Evolutionary conservation across 805 yeast species (phyloP), one percentile per base, ranked within the genome.

Genomic region (Saccharomycopsis sp.): DNA sequence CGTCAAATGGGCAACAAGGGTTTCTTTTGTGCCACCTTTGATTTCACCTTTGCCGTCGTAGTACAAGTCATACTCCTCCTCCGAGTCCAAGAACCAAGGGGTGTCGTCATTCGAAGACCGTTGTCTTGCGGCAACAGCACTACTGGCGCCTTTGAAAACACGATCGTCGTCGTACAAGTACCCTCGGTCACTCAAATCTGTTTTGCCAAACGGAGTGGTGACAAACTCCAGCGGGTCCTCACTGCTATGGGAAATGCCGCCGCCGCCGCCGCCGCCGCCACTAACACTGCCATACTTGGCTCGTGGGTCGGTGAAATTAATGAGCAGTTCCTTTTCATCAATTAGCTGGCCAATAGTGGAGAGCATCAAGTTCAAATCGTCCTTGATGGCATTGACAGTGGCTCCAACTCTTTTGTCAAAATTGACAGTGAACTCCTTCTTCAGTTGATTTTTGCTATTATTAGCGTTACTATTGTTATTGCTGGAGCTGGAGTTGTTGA

Each of bases 21-120:
- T 94, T 33, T 72, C 77, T 34, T 75, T 69, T 0, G 94, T 73
- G 4, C 95, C 96, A 38, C 96, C 96, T 56, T 80, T 81, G 27
- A 87, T 69, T 39, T 68, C 68, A 2, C 88, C 92, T 45, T 75
- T 74, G 22, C 75, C 62, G 48, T 85, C 92, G 51, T 75, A 77
- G 19, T 77, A 64, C 38, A 68, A 51, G 44, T 71, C 75, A 48
- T 57, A 68, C 46, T 75, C 84, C 39, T 73, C 77, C 49, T 80
- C 87, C 4, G 80, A 71, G 42, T 75, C 80, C 52, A 82, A 61
- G 52, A 65, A 81, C 92, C 92, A 83, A 3, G 87, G 86, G 2
- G 65, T 58, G 46, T 74, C 73, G 5, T 33, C 43, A 15, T 30
- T 45, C n/a, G 12, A 10, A 9, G 27, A 9, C 27, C n/a, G 9